Evolutionary conservation across 345 rosid species (phyloP), one percentile per base, ranked within the genome.

Genomic region (Salix suchowensis): DNA sequence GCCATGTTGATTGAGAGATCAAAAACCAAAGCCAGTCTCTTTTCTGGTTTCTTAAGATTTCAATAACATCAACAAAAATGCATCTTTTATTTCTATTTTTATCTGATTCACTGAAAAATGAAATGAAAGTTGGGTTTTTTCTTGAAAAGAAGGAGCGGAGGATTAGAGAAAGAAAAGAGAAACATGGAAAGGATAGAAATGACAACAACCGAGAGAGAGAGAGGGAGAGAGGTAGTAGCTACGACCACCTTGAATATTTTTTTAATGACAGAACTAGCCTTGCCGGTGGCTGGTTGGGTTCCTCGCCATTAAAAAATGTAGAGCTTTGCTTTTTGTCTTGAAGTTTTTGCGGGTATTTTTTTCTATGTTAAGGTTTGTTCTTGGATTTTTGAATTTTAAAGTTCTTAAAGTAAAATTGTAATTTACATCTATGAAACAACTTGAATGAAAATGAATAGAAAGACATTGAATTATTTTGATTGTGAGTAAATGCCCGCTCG

Each of bases 1-100:
- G 84, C 84, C 84, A 81, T 81, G 4, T 39, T 61, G 61, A 54
- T 54, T 54, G 61, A 7, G 10, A 54, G n/a, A 54, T 54, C 24
- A 54, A 54, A 21, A 54, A 54, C n/a, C 61, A 21, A 54, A 54
- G 61, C 24, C 24, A 54, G 12, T 54, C 24, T 54, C 12, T 21
- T 54, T 54, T 21, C 1, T 26, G 61, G 24, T 21, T 54, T 52
- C 60, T 52, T 52, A 2, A 54, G 61, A 54, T 54, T 54, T 54
- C 24, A 54, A 21, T 19, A 54, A n/a, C 24, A 54, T 54, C 61
- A 54, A 8, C 61, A 21, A 21, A 7, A 7, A 54, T n/a, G 24
- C 26, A 54, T 54, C 11, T 2, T 21, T 54, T 54, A 21, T 18
- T 18, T 6, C 9, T 21, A 21, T 54, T 54, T 12, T 16, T 23